Conservation (phyloP, 1,139 yeast species). For the Hansenula sp. region DNA sequence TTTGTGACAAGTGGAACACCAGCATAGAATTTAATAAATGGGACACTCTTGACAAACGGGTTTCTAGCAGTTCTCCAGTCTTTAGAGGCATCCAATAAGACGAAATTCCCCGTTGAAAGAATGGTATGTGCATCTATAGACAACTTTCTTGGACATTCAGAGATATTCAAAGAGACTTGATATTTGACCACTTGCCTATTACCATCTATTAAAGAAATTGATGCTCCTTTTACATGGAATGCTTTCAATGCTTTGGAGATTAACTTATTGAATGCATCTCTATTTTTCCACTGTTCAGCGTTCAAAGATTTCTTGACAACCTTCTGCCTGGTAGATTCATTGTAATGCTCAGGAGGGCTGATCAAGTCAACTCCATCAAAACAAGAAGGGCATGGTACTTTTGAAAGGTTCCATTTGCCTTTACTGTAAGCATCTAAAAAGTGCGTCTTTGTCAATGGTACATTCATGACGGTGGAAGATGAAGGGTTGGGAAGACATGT, state of each 20-base stretch:
- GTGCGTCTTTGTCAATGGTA: conserved; percentile 48
- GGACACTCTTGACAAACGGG: conserved; percentile 61
- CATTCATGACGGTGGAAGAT: conserved; percentile 5
- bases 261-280: conserved; percentile 35
- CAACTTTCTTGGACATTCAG: conserved; percentile 48
- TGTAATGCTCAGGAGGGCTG: conserved; percentile 55
- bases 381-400: conserved; percentile 53
- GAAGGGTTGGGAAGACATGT: conserved; percentile 1
- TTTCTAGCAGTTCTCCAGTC: conserved; percentile 66
- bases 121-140: conserved; percentile 69
- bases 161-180: conserved; percentile 41
- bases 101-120: conserved; percentile 50
- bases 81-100: conserved; percentile 51
- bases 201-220: conserved; percentile 54
- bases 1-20: conserved; percentile 53
- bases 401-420: conserved; percentile 56
- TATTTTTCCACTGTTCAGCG: conserved; percentile 50
- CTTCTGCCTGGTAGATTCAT: conserved; percentile 39
- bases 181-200: conserved; percentile 45
- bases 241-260: conserved; percentile 33
- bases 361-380: conserved; percentile 44
- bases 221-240: conserved; percentile 46
- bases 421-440: conserved; percentile 60
- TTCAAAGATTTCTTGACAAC: conserved; percentile 39
- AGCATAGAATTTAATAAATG: conserved; percentile 55